Evolutionary conservation across 2,329 filamentous ascomycete genomes (phyloP).

Genomic region (Exophiala xenobiotica): DNA sequence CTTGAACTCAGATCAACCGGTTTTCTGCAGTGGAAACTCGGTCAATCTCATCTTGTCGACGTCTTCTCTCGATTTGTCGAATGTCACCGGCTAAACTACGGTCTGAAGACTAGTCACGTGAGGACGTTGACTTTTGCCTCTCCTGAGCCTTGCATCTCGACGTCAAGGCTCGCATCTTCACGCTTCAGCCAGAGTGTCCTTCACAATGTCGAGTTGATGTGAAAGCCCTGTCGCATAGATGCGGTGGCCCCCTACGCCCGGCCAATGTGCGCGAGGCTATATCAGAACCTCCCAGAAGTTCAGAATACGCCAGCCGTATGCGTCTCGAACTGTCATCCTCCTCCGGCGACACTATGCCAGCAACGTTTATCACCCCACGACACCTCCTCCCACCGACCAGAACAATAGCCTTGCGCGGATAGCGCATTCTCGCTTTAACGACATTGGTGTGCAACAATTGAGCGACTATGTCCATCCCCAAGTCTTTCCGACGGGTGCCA

Average conservation of each 20-base stretch:
- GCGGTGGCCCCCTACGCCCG: slow-evolving; percentile 31
- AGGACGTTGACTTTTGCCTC: neutral
- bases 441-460: slow-evolving; percentile 91
- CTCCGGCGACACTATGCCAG: slow-evolving; percentile 28
- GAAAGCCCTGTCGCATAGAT: slow-evolving; percentile 18
- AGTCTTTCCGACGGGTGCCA: slow-evolving; percentile 64
- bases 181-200: neutral
- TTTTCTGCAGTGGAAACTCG: too few species aligned
- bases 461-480: slow-evolving; percentile 80
- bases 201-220: slow-evolving; percentile 10
- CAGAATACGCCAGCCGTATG: slow-evolving; percentile 26
- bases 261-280: slow-evolving; percentile 33
- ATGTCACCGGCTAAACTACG: neutral
- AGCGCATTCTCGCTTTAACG: slow-evolving; percentile 71
- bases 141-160: slow-evolving; percentile 6
- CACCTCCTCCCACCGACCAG: neutral
- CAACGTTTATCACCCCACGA: slow-evolving; percentile 5
- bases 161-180: slow-evolving; percentile 1
- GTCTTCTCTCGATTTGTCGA: too few species aligned
- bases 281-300: slow-evolving; percentile 32
- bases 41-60: too few species aligned
- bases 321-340: slow-evolving; percentile 21
- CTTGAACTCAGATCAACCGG: too few species aligned
- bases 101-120: neutral
- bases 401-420: slow-evolving; percentile 10